These are phyloP conservation scores for Talaromyces rugulosus DNA, from an alignment of 2,329 filamentous ascomycete species.

Conservation along the genomic window DNA sequence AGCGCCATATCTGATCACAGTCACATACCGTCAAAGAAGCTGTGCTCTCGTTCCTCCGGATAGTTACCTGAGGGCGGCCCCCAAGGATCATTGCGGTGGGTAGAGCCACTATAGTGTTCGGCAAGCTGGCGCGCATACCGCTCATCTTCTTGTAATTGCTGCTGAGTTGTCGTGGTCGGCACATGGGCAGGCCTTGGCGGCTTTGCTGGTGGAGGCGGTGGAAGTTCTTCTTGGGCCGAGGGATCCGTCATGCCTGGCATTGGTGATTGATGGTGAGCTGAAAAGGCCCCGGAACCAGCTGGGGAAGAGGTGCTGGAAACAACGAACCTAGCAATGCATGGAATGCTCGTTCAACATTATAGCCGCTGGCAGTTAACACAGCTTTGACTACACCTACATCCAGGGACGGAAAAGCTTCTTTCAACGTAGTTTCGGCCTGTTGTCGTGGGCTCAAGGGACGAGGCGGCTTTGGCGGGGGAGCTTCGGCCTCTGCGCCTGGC, in stretches of 20 bases:
- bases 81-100: conserved; percentile 24
- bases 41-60: conserved; percentile 68
- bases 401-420: conserved; percentile 87
- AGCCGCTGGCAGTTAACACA: conserved; percentile 78
- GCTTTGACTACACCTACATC: conserved; percentile 79
- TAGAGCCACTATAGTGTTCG: conserved; percentile 69
- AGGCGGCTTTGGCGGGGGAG: conserved; percentile 74
- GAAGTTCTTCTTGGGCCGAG: conserved; percentile 61
- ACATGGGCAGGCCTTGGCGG: conserved; percentile 68
- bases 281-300: not conserved
- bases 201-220: conserved; percentile 72
- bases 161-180: conserved; percentile 56
- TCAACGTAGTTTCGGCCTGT: conserved; percentile 81
- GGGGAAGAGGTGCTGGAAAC: not conserved
- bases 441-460: conserved; percentile 76
- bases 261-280: conserved; percentile 7
- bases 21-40: conserved; percentile 71
- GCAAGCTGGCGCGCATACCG: conserved; percentile 87
- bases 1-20: not conserved
- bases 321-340: conserved; percentile 78
- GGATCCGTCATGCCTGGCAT: conserved; percentile 71
- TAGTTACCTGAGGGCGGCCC: conserved; percentile 47
- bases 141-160: conserved; percentile 86
- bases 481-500: conserved; percentile 21
- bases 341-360: conserved; percentile 88